Evolutionary conservation across 2,329 filamentous ascomycete genomes (phyloP), one percentile per base, ranked within the genome.

Genomic region (Apiospora aurea): DNA sequence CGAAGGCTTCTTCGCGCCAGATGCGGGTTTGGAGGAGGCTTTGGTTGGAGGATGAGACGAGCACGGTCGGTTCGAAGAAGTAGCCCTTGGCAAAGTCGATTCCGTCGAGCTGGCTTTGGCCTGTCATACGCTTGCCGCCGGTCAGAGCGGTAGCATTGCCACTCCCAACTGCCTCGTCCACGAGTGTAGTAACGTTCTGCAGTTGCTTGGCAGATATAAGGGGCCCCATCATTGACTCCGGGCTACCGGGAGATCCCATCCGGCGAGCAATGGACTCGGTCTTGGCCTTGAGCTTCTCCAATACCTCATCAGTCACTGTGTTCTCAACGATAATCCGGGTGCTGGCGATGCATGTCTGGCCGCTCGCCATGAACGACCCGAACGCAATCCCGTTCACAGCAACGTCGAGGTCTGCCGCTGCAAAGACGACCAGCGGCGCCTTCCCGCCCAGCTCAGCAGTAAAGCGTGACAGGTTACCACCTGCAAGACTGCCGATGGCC

Each of bases 1-100:
- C 94, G 81, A 96, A 96, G 73, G 94, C 94, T 81, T 96, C 94
- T 80, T 95, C 92, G 76, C 90, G 88, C 85, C 93, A 92, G 76
- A 96, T 92, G 79, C 90, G 90, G 82, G 93, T 92, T 78, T 89
- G 83, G 47, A 89, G 86, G 89, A 95, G 86, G 77, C 89, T 89
- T 74, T 88, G 86, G 82, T 85, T 74, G 86, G 43, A 90, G 83
- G 0, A 11, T 11, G 80, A 82, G 0, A 79, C 78, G 38, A 97
- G 87, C 2, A 97, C 88, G 0, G 95, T 97, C 0, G 94, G 94
- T 69, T 93, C 87, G 82, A 91, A 97, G 84, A 94, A 97, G 81
- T 95, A 94, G 2, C 89, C 85, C 81, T 85, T 85, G 0, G 82
- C 81, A 41, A 91, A 85, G 68, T 89, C 85, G 1, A 81, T 85